Percentiles rank a stretch among this genome's conserved stretches.
Conservation (phyloP, 805 yeast genomes). For the Wickerhamomyces tratensis region DNA sequence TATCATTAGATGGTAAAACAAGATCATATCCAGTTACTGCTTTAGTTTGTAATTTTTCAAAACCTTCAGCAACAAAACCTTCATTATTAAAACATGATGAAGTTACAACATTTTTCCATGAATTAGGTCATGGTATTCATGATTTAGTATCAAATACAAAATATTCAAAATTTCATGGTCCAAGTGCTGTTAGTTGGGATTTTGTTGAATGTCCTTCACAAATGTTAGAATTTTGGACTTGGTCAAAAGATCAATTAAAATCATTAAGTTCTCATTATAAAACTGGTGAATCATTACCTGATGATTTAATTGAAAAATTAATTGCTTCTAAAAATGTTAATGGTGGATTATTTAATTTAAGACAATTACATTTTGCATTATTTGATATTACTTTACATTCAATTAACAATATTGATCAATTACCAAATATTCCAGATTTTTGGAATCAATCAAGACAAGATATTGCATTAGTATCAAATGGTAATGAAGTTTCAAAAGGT, state of each 20-base stretch:
- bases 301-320: slow-evolving; percentile 46
- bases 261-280: slow-evolving; percentile 55
- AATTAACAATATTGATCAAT: slow-evolving; percentile 29
- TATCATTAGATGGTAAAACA: slow-evolving; percentile 32
- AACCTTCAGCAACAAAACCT: slow-evolving; percentile 61
- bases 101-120: slow-evolving; percentile 81
- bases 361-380: slow-evolving; percentile 72
- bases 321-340: slow-evolving; percentile 64
- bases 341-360: slow-evolving; percentile 59
- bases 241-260: slow-evolving; percentile 56
- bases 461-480: slow-evolving; percentile 48
- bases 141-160: slow-evolving; percentile 58
- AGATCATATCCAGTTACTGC: slow-evolving; percentile 64
- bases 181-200: slow-evolving; percentile 68
- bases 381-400: slow-evolving; percentile 71
- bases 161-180: slow-evolving; percentile 63
- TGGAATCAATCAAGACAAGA: slow-evolving; percentile 66
- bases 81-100: slow-evolving; percentile 69
- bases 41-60: slow-evolving; percentile 76
- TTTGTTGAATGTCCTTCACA: slow-evolving; percentile 91
- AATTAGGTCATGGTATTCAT: slow-evolving; percentile 85
- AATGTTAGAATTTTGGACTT: slow-evolving; percentile 82
- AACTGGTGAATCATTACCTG: slow-evolving; percentile 46
- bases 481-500: slow-evolving; percentile 49
- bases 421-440: slow-evolving; percentile 35